These are phyloP conservation scores for Calonectria henricotiae DNA, from an alignment of 2,329 filamentous ascomycete species.

Conservation along the genomic window DNA sequence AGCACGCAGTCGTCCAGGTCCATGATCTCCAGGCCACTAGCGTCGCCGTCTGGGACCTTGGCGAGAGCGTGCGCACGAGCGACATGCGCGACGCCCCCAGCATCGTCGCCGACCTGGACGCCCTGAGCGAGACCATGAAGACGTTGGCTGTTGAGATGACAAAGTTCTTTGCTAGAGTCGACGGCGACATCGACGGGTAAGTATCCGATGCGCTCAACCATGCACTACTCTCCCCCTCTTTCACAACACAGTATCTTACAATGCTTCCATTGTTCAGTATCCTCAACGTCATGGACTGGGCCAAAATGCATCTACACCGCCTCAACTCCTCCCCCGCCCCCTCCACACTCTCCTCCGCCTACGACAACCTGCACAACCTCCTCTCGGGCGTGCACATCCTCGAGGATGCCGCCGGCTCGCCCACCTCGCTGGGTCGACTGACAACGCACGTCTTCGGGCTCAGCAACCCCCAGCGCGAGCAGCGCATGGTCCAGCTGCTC, in stretches of 20 bases:
- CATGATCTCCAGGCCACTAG: conserved; percentile 92
- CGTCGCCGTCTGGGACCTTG: conserved; percentile 94
- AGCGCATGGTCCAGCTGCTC: conserved; percentile 85
- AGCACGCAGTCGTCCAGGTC: conserved; percentile 89
- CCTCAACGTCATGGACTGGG: conserved; percentile 97
- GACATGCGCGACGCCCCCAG: conserved; percentile 93
- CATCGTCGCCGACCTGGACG: conserved; percentile 89
- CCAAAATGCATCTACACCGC: conserved; percentile 84
- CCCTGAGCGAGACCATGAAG: conserved; percentile 88
- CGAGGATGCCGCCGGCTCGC: conserved; percentile 69
- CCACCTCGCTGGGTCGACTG: conserved; percentile 79
- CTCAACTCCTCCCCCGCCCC: conserved; percentile 76
- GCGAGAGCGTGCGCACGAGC: conserved; percentile 89
- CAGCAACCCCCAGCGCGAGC: conserved; percentile 86
- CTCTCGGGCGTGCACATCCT: conserved; percentile 77
- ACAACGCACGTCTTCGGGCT: conserved; percentile 84
- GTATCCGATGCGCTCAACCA: conserved; percentile 45
- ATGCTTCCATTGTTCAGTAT: conserved; percentile 70
- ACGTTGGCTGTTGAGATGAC: conserved; percentile 88
- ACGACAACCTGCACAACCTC: conserved; percentile 87
- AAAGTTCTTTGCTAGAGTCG: conserved; percentile 93
- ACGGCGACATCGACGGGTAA: conserved; percentile 90
- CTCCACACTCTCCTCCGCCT: conserved; percentile 75
- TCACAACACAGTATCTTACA: conserved; percentile 37
- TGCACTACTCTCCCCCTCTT: background rate